Evolutionary conservation across 441 rosid species (phyloP).

Genomic region (Croton setiger): DNA sequence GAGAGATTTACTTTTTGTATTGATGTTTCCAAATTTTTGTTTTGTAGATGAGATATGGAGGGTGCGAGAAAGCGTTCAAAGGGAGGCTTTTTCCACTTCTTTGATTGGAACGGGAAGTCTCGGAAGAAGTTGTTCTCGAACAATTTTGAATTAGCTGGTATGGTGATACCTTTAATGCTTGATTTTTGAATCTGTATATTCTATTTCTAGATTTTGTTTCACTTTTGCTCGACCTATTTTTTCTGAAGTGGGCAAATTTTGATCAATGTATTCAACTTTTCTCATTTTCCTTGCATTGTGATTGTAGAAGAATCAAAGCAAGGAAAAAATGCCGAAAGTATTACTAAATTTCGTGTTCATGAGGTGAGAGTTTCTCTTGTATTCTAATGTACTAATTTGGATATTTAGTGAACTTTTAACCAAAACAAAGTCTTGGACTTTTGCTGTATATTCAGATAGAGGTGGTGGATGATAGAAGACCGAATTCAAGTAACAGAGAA

Average conservation of each 20-base stretch:
- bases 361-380: conserved; percentile 36
- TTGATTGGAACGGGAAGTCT: conserved; percentile 90
- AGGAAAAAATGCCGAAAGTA: conserved; percentile 36
- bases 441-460: conserved; percentile 37
- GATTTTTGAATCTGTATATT: neutral
- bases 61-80: conserved; percentile 60
- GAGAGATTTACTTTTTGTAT: neutral
- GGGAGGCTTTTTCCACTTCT: conserved; percentile 63
- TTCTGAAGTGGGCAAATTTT: neutral
- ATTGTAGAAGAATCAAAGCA: conserved; percentile 40
- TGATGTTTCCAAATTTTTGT: neutral
- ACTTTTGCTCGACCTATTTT: conserved; percentile 9
- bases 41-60: conserved; percentile 55
- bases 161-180: neutral
- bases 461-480: conserved; percentile 42
- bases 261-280: neutral
- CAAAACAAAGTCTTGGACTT: conserved; percentile 10
- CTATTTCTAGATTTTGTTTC: neutral
- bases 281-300: conserved; percentile 13
- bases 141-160: conserved; percentile 45
- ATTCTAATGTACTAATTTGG: conserved; percentile 3
- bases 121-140: conserved; percentile 63
- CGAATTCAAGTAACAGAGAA: conserved; percentile 42
- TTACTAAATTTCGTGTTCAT: conserved; percentile 31
- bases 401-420: neutral